Percentiles rank a stretch among this genome's conserved stretches.
Evolutionary conservation across 768 basidiomycete genomes (phyloP).

Genomic region (Kwoniella sp.): DNA sequence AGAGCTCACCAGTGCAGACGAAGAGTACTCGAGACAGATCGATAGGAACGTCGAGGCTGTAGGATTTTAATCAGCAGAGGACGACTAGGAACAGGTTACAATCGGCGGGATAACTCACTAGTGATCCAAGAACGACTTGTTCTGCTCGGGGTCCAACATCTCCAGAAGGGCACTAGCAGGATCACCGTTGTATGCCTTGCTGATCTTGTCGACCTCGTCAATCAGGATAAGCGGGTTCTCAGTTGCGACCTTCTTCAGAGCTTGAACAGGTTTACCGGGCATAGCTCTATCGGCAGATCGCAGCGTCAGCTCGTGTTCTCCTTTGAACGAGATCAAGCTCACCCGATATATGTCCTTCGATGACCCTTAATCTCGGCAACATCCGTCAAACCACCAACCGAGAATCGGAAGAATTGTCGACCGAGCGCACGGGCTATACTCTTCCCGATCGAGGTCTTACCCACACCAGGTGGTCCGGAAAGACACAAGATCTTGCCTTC

Average conservation of each 20-base stretch:
- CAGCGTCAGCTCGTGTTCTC: neutral
- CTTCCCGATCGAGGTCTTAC: conserved; percentile 95
- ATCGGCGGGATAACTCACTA: conserved; percentile 65
- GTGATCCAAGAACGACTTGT: conserved; percentile 89
- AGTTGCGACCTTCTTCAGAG: conserved; percentile 85
- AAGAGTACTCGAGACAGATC: conserved; percentile 95
- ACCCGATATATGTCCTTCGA: conserved; percentile 93
- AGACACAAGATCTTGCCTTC: conserved; percentile 97
- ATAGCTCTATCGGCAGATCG: conserved; percentile 64
- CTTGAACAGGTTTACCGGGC: conserved; percentile 93
- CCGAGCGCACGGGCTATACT: conserved; percentile 87
- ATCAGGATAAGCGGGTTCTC: conserved; percentile 93
- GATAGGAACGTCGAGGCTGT: conserved; percentile 92
- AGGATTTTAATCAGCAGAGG: conserved; percentile 11
- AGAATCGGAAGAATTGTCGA: conserved; percentile 93
- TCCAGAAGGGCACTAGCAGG: conserved; percentile 87
- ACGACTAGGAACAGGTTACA: neutral
- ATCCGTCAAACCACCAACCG: conserved; percentile 93
- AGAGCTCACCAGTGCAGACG: conserved; percentile 75
- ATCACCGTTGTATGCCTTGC: conserved; percentile 86
- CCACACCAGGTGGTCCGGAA: conserved; percentile 95
- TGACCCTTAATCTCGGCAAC: conserved; percentile 99
- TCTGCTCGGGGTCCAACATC: conserved; percentile 95
- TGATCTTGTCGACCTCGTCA: conserved; percentile 95
- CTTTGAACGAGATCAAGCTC: conserved; percentile 45